Evolutionary conservation across 148 eudicot species (phyloP).

Genomic region (Persicaria maculosa): DNA sequence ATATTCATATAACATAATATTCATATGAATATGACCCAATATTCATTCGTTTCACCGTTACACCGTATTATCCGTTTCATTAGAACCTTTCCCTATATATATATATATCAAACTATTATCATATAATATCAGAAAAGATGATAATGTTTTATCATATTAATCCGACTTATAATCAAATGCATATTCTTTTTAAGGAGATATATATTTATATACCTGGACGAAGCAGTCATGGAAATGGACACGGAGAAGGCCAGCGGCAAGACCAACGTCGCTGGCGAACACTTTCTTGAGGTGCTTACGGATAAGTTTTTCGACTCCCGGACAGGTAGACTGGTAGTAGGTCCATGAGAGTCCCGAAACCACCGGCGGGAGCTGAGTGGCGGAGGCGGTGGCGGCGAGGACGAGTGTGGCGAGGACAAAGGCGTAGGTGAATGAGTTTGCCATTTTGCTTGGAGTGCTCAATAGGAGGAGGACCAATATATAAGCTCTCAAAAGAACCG

Average conservation of each 20-base stretch:
- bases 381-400: background rate
- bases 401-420: background rate
- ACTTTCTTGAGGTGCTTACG: constrained; percentile 33
- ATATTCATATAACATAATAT: too few species aligned
- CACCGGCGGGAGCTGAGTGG: constrained; percentile 12
- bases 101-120: too few species aligned
- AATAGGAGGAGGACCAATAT: background rate
- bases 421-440: background rate
- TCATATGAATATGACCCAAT: too few species aligned
- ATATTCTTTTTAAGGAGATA: background rate
- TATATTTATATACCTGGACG: constrained; percentile 26
- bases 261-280: constrained; percentile 29
- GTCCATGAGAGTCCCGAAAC: constrained; percentile 33
- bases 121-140: too few species aligned
- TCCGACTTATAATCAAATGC: too few species aligned
- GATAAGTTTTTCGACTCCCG: constrained; percentile 29
- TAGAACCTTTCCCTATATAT: too few species aligned
- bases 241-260: constrained; percentile 42
- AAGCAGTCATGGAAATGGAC: constrained; percentile 51
- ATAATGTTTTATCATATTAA: background rate
- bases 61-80: too few species aligned
- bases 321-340: constrained; percentile 27
- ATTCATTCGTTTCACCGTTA: too few species aligned
- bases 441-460: background rate
- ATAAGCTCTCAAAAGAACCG: background rate